Conservation (phyloP, 1,284 basidiomycete species). For the Ustilago sp. region DNA sequence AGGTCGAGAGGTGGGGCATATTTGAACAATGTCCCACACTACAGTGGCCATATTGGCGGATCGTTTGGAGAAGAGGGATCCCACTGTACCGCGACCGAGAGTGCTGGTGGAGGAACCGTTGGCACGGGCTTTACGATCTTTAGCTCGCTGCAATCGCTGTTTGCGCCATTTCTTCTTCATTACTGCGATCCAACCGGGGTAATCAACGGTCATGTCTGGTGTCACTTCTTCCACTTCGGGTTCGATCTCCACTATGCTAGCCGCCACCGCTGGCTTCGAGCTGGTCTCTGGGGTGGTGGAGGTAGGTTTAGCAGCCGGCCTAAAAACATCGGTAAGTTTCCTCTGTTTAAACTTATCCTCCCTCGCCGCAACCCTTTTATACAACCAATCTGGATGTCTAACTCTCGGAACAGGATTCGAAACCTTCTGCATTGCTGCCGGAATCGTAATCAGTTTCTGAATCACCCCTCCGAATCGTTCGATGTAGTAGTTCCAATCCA, state of each 20-base stretch:
- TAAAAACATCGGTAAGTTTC: conserved; percentile 96
- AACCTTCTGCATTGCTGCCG: conserved; percentile 97
- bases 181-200: conserved; percentile 82
- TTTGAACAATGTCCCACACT: conserved; percentile 93
- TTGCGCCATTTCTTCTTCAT: conserved; percentile 85
- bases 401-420: conserved; percentile 95
- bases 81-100: conserved; percentile 62
- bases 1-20: conserved; percentile 80
- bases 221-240: conserved; percentile 41
- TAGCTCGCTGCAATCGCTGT: conserved; percentile 69
- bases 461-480: conserved; percentile 97
- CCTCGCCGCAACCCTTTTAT: conserved; percentile 85
- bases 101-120: conserved; percentile 18
- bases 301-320: conserved; percentile 67
- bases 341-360: conserved; percentile 98
- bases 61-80: conserved; percentile 81
- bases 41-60: conserved; percentile 77
- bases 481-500: conserved; percentile 99
- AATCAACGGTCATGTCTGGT: conserved; percentile 73
- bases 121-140: conserved; percentile 70
- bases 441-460: conserved; percentile 99
- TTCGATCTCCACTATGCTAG: conserved; percentile 34
- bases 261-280: conserved; percentile 15
- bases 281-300: conserved; percentile 17
- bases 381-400: conserved; percentile 96